Conservation (phyloP, 176 grass and related monocot species). For the Triticum monococcum region DNA sequence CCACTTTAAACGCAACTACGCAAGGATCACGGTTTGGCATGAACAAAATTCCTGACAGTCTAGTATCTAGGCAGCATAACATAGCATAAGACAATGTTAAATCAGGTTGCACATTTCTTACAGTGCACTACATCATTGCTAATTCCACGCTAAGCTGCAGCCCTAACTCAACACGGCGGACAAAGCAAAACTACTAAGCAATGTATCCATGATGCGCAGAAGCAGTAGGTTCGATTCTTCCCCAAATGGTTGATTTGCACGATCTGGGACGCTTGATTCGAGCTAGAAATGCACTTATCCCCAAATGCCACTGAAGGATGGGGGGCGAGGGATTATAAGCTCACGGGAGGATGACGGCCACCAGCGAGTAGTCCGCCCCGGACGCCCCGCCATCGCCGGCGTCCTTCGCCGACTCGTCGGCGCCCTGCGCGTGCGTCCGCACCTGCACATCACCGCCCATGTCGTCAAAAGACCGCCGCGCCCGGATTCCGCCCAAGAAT, state of each 20-base stretch:
- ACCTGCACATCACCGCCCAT: constrained; percentile 54
- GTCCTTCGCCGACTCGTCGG: background rate
- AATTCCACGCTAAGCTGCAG: background rate
- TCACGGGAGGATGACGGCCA: constrained; percentile 76
- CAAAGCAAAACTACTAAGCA: background rate
- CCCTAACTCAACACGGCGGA: background rate
- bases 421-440: constrained; percentile 43
- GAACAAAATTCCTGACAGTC: background rate
- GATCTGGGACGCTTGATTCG: background rate
- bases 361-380: constrained; percentile 40
- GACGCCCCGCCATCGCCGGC: constrained; percentile 17
- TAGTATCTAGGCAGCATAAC: background rate
- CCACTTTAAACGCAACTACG: background rate
- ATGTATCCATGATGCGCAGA: background rate
- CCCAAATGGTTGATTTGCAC: background rate
- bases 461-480: constrained; percentile 33
- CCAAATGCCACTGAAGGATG: background rate
- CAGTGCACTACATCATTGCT: background rate
- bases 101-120: background rate
- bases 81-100: background rate
- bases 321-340: background rate
- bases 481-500: constrained; percentile 5
- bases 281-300: constrained; percentile 18
- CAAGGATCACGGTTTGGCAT: background rate
- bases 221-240: background rate